Evolutionary conservation across 139 green algal genomes (phyloP), one percentile per base, ranked within the genome.

Genomic region (Edaphochlamys debaryana): DNA sequence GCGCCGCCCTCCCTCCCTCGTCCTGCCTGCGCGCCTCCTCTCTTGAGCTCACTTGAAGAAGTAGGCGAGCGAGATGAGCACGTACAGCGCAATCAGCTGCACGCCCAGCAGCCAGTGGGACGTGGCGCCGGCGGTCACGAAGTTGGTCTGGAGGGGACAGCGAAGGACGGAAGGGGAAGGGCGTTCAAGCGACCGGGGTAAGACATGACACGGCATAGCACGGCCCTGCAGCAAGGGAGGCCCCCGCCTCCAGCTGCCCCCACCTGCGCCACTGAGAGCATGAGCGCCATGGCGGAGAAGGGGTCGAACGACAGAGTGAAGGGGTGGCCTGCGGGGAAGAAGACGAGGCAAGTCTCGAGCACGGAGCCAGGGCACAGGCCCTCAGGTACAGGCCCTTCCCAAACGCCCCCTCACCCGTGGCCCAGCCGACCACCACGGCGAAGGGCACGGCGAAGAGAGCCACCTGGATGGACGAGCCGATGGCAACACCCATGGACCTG

Each of bases 381-480:
- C n/a, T n/a, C n/a, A n/a, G n/a, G n/a, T n/a, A n/a, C n/a, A n/a
- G n/a, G n/a, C n/a, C n/a, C n/a, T n/a, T n/a, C n/a, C n/a, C n/a
- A n/a, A n/a, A n/a, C n/a, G n/a, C n/a, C n/a, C 11, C 45, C 45
- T 54, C 45, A 54, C 91, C 76, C 7, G 91, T 93, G 19, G 69
- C 81, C 95, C 95, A 98, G 36, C 91, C 95, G 1, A 91, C 87
- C 13, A 98, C 60, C 25, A 97, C 94, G 0, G 93, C 87, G 22
- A 97, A 87, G 0, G 95, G 95, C 23, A 98, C 88, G 7, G 95
- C 95, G 83, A 98, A 97, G 15, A 96, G 85, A 15, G 95, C 92
- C 56, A 98, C 75, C 76, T 96, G 95, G 58, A 97, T 96, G 68
- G 91, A 96, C 19, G 89, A 95, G 40, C 95, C 95, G 41, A 98